These are phyloP conservation scores for Curvularia verruculosa DNA, from an alignment of 2,329 filamentous ascomycete genomes.

Conservation along the genomic window DNA sequence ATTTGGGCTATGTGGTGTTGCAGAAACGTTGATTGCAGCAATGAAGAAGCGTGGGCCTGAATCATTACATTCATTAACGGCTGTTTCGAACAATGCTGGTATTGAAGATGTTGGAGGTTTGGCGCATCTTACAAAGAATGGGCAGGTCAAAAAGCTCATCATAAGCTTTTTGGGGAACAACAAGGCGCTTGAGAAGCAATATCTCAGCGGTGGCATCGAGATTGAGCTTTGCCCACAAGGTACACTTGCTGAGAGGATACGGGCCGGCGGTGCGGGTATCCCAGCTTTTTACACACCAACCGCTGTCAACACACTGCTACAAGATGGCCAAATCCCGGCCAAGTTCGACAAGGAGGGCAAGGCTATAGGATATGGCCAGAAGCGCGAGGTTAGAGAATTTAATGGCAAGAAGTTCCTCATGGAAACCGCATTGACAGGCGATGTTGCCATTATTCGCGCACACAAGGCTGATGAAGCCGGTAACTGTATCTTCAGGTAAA, in stretches of 20 bases:
- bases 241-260: constrained; percentile 72
- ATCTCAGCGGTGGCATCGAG: constrained; percentile 72
- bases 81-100: constrained; percentile 82
- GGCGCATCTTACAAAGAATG: constrained; percentile 69
- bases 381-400: constrained; percentile 74
- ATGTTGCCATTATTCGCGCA: constrained; percentile 77
- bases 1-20: constrained; percentile 49
- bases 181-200: constrained; percentile 75
- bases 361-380: constrained; percentile 67
- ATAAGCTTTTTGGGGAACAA: constrained; percentile 81
- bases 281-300: constrained; percentile 83
- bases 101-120: constrained; percentile 69
- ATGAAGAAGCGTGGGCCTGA: constrained; percentile 40
- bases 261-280: constrained; percentile 76
- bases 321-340: constrained; percentile 70
- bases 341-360: constrained; percentile 64
- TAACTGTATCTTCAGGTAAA: constrained; percentile 71
- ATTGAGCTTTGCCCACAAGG: constrained; percentile 81
- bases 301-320: constrained; percentile 66
- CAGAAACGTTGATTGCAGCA: constrained; percentile 48
- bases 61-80: constrained; percentile 61
- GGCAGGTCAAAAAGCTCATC: constrained; percentile 74
- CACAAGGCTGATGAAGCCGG: constrained; percentile 78
- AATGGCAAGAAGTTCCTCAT: constrained; percentile 74
- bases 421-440: constrained; percentile 76